phyloP scores from a whole-genome alignment of 2,329 filamentous ascomycete species.

The Grosmannia serpens region DNA sequence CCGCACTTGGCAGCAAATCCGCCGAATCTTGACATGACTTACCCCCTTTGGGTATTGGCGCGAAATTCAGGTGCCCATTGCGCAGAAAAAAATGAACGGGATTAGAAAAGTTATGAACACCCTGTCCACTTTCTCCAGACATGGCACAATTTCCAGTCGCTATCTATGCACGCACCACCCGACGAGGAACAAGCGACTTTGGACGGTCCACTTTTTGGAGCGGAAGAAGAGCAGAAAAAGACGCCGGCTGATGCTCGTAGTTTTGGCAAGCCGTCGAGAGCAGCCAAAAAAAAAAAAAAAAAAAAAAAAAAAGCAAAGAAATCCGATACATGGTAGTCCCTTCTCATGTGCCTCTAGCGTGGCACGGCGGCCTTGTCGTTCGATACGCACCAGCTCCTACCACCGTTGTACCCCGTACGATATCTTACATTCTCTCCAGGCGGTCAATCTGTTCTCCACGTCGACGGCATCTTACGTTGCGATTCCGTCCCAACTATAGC shows the following conservation, averaged over 20 bases:
- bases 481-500: not conserved
- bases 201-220: not conserved
- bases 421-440: too few species aligned
- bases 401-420: not conserved
- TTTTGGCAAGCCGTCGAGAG: too few species aligned
- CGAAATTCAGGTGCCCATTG: not conserved
- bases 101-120: not conserved
- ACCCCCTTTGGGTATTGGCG: too few species aligned
- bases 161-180: not conserved
- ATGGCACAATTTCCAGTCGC: not conserved
- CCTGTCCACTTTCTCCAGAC: not conserved
- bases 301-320: not conserved
- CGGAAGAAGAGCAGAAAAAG: not conserved
- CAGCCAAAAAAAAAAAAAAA: too few species aligned
- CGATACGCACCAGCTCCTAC: not conserved
- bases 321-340: too few species aligned
- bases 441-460: not conserved
- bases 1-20: not conserved
- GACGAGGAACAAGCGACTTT: too few species aligned
- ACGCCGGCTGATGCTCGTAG: not conserved
- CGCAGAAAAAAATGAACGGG: not conserved
- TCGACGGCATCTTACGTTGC: not conserved
- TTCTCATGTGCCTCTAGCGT: not conserved
- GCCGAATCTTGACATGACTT: too few species aligned
- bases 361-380: not conserved